Conservation (phyloP, 441 rosid genomes). For the Geranium incanum region DNA sequence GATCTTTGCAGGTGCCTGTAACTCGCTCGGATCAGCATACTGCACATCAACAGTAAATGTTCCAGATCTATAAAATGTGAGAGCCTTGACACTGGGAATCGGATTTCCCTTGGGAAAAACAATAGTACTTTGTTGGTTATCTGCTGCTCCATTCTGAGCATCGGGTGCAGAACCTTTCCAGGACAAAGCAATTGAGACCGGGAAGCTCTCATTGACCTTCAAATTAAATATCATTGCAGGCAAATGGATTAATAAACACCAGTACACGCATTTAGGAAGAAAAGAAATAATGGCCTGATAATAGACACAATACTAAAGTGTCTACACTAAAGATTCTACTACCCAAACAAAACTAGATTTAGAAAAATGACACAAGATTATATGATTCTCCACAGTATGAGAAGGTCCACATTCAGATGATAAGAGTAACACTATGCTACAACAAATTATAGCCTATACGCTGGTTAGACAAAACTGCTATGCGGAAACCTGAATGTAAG, state of each 20-base stretch:
- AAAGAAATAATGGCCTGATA: neutral
- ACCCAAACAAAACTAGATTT: neutral
- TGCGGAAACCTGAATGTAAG: neutral
- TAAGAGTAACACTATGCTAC: neutral
- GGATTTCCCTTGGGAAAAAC: constrained; percentile 87
- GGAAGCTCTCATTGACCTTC: constrained; percentile 87
- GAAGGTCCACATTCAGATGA: neutral
- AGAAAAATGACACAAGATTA: neutral
- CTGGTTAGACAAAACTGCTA: neutral
- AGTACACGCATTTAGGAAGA: neutral
- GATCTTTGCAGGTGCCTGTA: constrained; percentile 60
- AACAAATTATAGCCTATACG: neutral
- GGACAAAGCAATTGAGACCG: constrained; percentile 64
- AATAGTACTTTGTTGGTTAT: constrained; percentile 64
- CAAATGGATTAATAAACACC: constrained; percentile 1
- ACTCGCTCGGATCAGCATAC: constrained; percentile 51
- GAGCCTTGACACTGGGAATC: constrained; percentile 74
- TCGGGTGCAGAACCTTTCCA: constrained; percentile 76
- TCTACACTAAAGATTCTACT: neutral
- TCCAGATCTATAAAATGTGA: constrained; percentile 70
- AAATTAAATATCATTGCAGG: neutral
- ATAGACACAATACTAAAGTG: neutral
- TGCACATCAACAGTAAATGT: constrained; percentile 75
- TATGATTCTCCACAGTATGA: neutral
- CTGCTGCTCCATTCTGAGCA: constrained; percentile 51